Conservation (phyloP, 2,329 filamentous ascomycete species). For the Aspergillus fumigatiaffinis region DNA sequence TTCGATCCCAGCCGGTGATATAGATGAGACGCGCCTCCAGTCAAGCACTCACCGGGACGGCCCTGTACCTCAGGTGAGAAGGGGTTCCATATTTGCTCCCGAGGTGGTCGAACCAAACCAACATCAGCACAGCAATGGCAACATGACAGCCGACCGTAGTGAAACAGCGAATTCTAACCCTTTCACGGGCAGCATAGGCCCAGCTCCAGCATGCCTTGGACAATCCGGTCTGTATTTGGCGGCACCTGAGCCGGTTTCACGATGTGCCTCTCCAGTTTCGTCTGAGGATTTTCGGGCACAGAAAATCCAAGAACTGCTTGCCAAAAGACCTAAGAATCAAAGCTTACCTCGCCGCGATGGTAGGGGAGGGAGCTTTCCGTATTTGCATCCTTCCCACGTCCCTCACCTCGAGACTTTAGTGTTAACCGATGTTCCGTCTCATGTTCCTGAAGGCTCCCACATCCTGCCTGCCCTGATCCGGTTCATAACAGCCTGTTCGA, state of each 20-base stretch:
- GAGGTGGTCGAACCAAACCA: slow-evolving; percentile 36
- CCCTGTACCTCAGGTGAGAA: slow-evolving; percentile 27
- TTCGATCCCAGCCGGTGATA: background rate
- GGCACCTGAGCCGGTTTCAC: slow-evolving; percentile 8
- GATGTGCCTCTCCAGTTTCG: slow-evolving; percentile 17
- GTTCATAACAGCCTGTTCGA: slow-evolving; percentile 56
- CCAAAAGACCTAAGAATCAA: slow-evolving; percentile 33
- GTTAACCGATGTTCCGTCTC: slow-evolving; percentile 53
- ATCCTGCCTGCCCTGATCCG: slow-evolving; percentile 45
- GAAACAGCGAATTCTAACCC: slow-evolving; percentile 3
- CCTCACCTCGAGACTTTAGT: slow-evolving; percentile 53
- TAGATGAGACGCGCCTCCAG: background rate
- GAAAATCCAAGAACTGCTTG: slow-evolving; percentile 36
- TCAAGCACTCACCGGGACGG: slow-evolving; percentile 26
- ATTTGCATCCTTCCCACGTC: slow-evolving; percentile 53
- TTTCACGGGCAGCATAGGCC: background rate
- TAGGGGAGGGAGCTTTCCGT: slow-evolving; percentile 26
- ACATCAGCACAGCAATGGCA: slow-evolving; percentile 9
- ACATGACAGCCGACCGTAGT: background rate
- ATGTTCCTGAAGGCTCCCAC: slow-evolving; percentile 38
- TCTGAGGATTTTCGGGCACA: slow-evolving; percentile 24
- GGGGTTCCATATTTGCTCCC: slow-evolving; percentile 45
- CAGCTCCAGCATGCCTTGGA: no score
- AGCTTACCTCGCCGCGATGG: slow-evolving; percentile 25
- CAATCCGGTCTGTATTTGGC: background rate